A percentile compares a stretch with the other conserved stretches of the same genome.
These are phyloP conservation scores for Kluyveromyces wickerhamii DNA, from an alignment of 805 yeast genomes.

Conservation along the genomic window DNA sequence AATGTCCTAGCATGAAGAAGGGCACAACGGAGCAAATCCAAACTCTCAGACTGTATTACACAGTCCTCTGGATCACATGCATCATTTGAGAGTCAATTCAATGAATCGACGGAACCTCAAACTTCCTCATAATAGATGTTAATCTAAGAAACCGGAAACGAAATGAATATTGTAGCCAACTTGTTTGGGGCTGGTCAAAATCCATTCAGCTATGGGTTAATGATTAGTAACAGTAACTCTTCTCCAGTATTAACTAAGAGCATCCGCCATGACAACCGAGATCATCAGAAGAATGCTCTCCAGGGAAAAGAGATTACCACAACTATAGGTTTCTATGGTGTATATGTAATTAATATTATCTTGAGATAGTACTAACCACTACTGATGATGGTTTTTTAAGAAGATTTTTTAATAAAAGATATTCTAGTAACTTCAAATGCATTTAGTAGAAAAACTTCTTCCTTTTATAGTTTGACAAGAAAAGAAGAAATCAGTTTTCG, in stretches of 20 bases:
- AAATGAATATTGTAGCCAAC: constrained; percentile 30
- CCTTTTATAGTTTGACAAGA: constrained; percentile 4
- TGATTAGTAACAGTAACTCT: constrained; percentile 20
- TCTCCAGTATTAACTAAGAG: constrained; percentile 31
- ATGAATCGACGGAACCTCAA: constrained; percentile 6
- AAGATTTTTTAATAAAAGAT: constrained; percentile 3
- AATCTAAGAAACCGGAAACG: constrained; percentile 38
- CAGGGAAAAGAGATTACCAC: constrained; percentile 23
- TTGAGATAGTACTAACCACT: constrained; percentile 37
- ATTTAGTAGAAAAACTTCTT: background rate
- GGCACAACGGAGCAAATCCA: constrained; percentile 27
- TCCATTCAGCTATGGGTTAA: constrained; percentile 34
- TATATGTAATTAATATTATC: constrained; percentile 33
- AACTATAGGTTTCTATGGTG: constrained; percentile 31
- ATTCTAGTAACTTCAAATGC: background rate
- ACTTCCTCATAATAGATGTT: constrained; percentile 24
- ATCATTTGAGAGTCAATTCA: constrained; percentile 7
- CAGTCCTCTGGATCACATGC: constrained; percentile 29
- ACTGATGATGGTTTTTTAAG: constrained; percentile 31
- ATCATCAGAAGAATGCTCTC: constrained; percentile 6
- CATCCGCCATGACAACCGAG: constrained; percentile 7
- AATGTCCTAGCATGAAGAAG: constrained; percentile 29
- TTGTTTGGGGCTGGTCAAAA: constrained; percentile 33
- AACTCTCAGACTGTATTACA: constrained; percentile 27
- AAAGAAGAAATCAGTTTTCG: background rate